Evolutionary conservation across 2,329 filamentous ascomycete genomes (phyloP).

Genomic region (Elsinoe perseae): DNA sequence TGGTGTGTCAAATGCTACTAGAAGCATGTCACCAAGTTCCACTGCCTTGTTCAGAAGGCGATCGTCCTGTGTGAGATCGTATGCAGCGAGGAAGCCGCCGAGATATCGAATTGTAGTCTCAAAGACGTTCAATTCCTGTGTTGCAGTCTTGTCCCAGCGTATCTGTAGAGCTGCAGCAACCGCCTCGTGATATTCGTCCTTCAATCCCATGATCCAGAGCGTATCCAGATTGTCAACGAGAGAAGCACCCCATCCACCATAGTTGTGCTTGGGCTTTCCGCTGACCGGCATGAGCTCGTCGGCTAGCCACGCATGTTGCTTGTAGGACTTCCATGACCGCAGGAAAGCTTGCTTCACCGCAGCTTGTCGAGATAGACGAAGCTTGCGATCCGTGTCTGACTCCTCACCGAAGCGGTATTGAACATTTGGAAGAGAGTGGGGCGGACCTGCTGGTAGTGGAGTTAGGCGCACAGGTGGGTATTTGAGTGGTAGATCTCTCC

Average conservation of each 20-base stretch:
- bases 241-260: constrained; percentile 43
- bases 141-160: constrained; percentile 34
- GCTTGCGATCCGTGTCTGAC: constrained; percentile 25
- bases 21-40: constrained; percentile 38
- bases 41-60: constrained; percentile 31
- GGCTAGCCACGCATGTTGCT: constrained; percentile 40
- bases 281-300: constrained; percentile 42
- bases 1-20: constrained; percentile 42
- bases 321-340: constrained; percentile 40
- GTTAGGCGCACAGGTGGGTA: constrained; percentile 33
- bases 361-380: constrained; percentile 30
- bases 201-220: constrained; percentile 41
- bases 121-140: constrained; percentile 40
- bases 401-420: constrained; percentile 37
- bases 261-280: constrained; percentile 34
- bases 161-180: constrained; percentile 37
- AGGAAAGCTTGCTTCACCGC: constrained; percentile 38
- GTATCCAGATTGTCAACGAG: constrained; percentile 42
- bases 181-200: constrained; percentile 41
- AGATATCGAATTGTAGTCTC: constrained; percentile 43
- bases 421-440: constrained; percentile 35
- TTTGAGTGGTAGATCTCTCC: constrained; percentile 35
- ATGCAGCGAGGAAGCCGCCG: constrained; percentile 31
- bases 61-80: constrained; percentile 31
- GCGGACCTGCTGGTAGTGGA: constrained; percentile 33